Evolutionary conservation across 2,329 filamentous ascomycete species (phyloP).

Genomic region (Kalaharituber pfeilii): DNA sequence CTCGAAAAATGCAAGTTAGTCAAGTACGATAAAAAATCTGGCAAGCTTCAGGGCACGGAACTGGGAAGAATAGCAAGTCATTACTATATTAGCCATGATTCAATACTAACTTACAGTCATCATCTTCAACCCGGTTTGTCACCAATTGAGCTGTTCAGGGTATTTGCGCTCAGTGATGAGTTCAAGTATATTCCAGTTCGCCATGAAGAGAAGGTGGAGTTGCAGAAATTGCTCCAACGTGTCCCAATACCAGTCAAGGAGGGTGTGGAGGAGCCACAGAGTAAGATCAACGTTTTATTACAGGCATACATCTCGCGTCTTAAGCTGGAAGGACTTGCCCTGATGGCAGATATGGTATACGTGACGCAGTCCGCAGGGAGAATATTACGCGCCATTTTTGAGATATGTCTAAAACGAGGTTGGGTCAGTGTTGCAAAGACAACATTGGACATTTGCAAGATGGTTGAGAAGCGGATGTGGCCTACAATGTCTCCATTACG

Average conservation of each 20-base stretch:
- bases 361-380: conserved; percentile 94
- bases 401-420: conserved; percentile 92
- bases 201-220: conserved; percentile 91
- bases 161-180: conserved; percentile 89
- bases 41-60: conserved; percentile 76
- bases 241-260: conserved; percentile 97
- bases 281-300: conserved; percentile 93
- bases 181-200: conserved; percentile 98
- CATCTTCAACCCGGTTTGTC: conserved; percentile 86
- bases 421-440: conserved; percentile 89
- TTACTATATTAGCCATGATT: conserved; percentile 93
- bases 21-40: conserved; percentile 90
- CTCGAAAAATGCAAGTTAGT: conserved; percentile 75
- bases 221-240: conserved; percentile 73
- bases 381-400: conserved; percentile 87
- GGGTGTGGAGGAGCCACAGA: conserved; percentile 86
- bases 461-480: conserved; percentile 99
- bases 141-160: conserved; percentile 86
- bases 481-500: conserved; percentile 92
- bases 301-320: conserved; percentile 94
- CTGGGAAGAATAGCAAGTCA: conserved; percentile 90
- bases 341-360: conserved; percentile 98
- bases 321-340: conserved; percentile 76
- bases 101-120: conserved; percentile 93
- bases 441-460: conserved; percentile 88